phyloP scores from a whole-genome alignment of 2,329 filamentous ascomycete genomes.

The Fusarium hainanense region DNA sequence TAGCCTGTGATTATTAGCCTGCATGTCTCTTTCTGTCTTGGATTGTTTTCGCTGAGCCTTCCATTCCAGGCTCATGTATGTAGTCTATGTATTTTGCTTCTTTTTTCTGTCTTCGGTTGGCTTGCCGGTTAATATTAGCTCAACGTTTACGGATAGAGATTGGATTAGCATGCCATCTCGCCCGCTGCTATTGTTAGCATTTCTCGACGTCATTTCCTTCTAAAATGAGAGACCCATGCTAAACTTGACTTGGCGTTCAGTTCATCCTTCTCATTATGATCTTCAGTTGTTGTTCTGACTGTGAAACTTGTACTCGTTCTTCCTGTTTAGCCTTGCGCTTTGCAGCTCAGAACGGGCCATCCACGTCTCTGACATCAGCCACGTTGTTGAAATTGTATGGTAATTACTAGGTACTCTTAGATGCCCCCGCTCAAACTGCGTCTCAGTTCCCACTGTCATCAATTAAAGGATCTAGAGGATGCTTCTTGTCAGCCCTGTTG shows the following conservation, averaged over 20 bases:
- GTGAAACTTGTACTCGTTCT: constrained; percentile 5
- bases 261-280: neutral
- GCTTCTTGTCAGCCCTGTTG: constrained; percentile 29
- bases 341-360: constrained; percentile 30
- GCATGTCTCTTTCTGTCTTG: neutral
- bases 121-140: constrained; percentile 2
- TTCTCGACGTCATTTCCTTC: constrained; percentile 15
- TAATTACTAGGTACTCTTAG: constrained; percentile 1
- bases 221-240: constrained; percentile 11
- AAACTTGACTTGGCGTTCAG: neutral
- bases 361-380: constrained; percentile 47
- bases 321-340: neutral
- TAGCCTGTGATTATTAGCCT: constrained; percentile 18
- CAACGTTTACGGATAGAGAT: neutral
- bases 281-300: constrained; percentile 1
- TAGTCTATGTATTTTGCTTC: neutral
- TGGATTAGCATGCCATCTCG: neutral
- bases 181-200: constrained; percentile 32
- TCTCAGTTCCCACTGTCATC: constrained; percentile 35
- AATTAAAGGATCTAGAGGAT: constrained; percentile 21
- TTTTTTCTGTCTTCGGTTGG: neutral
- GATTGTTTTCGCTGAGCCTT: constrained; percentile 9
- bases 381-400: constrained; percentile 30
- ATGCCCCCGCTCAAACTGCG: constrained; percentile 24
- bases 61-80: neutral